phyloP scores from a whole-genome alignment of 805 yeast genomes.

The Sugiyamaella boreocaroliniensis region DNA sequence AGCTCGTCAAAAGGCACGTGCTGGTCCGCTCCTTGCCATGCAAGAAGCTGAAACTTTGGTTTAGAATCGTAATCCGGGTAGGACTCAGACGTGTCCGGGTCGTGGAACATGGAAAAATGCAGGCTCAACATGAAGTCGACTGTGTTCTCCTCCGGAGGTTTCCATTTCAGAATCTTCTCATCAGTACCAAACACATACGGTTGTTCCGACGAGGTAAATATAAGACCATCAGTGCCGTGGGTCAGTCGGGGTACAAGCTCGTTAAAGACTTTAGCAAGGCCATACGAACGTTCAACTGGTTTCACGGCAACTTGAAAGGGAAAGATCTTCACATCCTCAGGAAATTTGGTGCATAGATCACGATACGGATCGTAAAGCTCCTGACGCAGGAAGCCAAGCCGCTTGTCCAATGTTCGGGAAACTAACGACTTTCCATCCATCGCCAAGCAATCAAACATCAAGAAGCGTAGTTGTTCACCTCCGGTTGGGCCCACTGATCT shows the following conservation, averaged over 20 bases:
- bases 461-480: conserved; percentile 54
- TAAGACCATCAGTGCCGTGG: conserved; percentile 89
- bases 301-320: conserved; percentile 86
- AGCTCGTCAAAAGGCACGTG: conserved; percentile 63
- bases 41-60: conserved; percentile 61
- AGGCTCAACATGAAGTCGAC: conserved; percentile 75
- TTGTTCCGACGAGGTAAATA: conserved; percentile 83
- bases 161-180: conserved; percentile 83
- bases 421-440: conserved; percentile 68
- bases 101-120: conserved; percentile 51
- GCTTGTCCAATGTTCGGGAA: conserved; percentile 64
- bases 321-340: conserved; percentile 66
- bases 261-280: conserved; percentile 65
- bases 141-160: conserved; percentile 92
- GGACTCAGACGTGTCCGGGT: conserved; percentile 44
- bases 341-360: conserved; percentile 58
- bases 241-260: conserved; percentile 61
- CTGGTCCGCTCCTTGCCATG: conserved; percentile 65
- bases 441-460: conserved; percentile 88
- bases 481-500: conserved; percentile 40
- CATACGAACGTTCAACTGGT: conserved; percentile 78
- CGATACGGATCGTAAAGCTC: conserved; percentile 77
- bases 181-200: conserved; percentile 91
- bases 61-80: conserved; percentile 76
- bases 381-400: conserved; percentile 72